These are phyloP conservation scores for Echria macrotheca DNA, from an alignment of 495 filamentous ascomycete genomes.

Conservation along the genomic window DNA sequence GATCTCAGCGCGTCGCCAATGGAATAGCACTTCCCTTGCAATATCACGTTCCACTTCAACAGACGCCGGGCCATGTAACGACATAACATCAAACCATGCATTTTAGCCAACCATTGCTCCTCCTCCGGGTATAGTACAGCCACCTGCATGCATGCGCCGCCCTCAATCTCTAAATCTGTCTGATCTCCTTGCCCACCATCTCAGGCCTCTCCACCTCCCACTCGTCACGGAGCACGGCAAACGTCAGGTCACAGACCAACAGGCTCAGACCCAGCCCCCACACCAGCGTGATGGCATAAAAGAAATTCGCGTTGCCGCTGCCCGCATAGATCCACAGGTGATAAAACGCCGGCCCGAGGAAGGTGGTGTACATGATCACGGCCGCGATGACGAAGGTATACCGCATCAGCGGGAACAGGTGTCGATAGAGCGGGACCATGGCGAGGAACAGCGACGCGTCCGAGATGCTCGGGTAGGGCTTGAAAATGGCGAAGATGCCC, in stretches of 20 bases:
- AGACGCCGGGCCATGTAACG: no score
- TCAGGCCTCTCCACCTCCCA: conserved; percentile 91
- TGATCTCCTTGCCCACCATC: conserved; percentile 76
- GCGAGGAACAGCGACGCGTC: conserved; percentile 81
- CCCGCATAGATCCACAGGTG: conserved; percentile 98
- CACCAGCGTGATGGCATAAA: conserved; percentile 96
- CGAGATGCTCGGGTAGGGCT: conserved; percentile 89
- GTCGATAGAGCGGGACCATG: conserved; percentile 78
- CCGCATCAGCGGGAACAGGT: conserved; percentile 92
- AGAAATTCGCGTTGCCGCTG: conserved; percentile 97
- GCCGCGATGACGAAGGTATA: conserved; percentile 84
- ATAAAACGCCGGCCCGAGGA: conserved; percentile 93
- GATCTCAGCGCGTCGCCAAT: no score
- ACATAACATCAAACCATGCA: no score
- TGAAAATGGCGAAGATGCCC: conserved; percentile 87
- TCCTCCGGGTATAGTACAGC: neutral
- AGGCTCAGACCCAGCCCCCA: conserved; percentile 87
- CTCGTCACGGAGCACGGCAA: conserved; percentile 85
- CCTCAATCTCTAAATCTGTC: conserved; percentile 60
- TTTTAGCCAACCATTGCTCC: no score
- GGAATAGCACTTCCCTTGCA: no score
- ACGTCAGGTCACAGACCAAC: conserved; percentile 73
- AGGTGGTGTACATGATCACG: conserved; percentile 75
- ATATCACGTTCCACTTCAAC: no score
- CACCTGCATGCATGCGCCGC: neutral